Base-by-base conservation (phyloP, 2,329 filamentous ascomycete species). In the Pyrenochaeta sp. region DNA sequence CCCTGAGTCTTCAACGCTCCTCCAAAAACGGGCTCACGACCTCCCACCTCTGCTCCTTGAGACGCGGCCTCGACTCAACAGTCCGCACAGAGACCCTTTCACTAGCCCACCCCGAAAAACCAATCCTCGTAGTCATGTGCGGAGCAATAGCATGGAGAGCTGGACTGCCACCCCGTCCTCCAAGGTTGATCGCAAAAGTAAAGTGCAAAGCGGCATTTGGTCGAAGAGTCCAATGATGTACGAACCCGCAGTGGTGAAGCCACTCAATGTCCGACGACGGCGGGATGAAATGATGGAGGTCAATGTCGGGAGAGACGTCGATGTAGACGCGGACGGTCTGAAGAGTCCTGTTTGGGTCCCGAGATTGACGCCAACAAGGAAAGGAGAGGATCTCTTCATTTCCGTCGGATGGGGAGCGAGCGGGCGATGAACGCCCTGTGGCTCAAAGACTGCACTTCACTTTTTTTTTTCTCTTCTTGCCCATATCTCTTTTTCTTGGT, bases 321-420 rank as follows among this genome's bases (percentile, higher is more conserved):
- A 62, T 30, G 46, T 61, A 9, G 61, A 63, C 19, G 63, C 63
- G 56, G 57, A 68, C 3, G 65, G 64, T 12, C 52, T 77, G 36
- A 74, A 71, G 52, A 78, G 75, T 54, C 86, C 87, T 0, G 82
- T 82, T 1, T 89, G 88, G 87, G 80, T 87, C 64, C 88, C 88
- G 2, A 84, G 83, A 64, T 69, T 91, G 66, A 91, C 89, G 45
- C 90, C 90, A 2, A 88, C 86, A 55, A 79, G 88, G 59, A 82
- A 86, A 48, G 89, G 90, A 0, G 86, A 89, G 27, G 88, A 91
- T 71, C 69, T 91, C 58, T 89, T 85, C 40, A 69, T 83, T 43
- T 73, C 72, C 34, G 81, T 83, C 40, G 66, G 66, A 7, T 71
- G 68, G 51, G 30, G 37, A 7, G 46, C 28, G 1, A 39, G 44